Evolutionary conservation across 495 filamentous ascomycete genomes (phyloP), one percentile per base, ranked within the genome.

Genomic region (Neurospora africana): DNA sequence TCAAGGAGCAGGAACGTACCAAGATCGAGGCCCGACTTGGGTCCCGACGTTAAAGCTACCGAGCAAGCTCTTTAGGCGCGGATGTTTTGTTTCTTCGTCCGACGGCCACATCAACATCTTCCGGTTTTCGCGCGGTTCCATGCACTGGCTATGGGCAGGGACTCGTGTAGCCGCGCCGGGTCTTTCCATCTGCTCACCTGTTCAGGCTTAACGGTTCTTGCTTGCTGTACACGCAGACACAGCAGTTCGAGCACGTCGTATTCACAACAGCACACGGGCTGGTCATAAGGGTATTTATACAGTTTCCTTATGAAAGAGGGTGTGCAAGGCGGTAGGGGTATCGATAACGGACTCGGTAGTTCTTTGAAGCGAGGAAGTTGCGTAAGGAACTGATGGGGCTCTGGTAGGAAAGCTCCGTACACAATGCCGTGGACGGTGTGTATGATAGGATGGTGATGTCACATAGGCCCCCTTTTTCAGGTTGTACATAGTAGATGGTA

Each of bases 21-120:
- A 94, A 89, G 87, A 87, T 90, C 72, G 94, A 98, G 86, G 76
- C 79, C 72, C 87, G 92, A 75, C 81, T 97, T 77, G 82, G 77
- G 3, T 74, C 71, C 15, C 78, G 79, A 39, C 38, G 73, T 35
- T 79, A 65, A 61, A 65, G 53, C 53, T 33, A n/a, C 72, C n/a
- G n/a, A 17, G 71, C 39, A 53, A 44, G 39, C 37, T 61, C 11
- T 61, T 13, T 44, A 17, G 23, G 53, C 23, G 53, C 23, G 53
- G 27, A 65, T 17, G 53, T 17, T 33, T 65, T 17, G 13, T 65
- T 35, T 15, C 15, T 33, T 27, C 15, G 15, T 17, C 23, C 27
- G 27, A 65, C 53, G 13, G 21, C 27, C 53, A 27, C 13, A 33
- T 33, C 27, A 4, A 6, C 10, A 30, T 19, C 23, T 33, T 65